Evolutionary conservation across 2,329 filamentous ascomycete species (phyloP).

Genomic region (Aspergillus tanneri): DNA sequence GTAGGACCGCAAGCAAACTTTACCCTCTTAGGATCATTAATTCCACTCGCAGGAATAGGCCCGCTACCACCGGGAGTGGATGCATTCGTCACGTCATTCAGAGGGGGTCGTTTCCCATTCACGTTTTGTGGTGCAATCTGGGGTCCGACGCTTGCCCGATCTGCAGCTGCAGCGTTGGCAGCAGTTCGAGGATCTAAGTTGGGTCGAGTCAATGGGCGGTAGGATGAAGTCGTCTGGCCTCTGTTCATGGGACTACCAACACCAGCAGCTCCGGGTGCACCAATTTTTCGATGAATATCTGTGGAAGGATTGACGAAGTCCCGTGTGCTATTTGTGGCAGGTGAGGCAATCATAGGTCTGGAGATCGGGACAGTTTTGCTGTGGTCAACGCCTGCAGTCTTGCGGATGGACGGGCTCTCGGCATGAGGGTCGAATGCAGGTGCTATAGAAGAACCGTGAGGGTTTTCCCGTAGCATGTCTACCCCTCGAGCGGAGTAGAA

Average conservation of each 20-base stretch:
- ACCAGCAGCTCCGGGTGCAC: conserved; percentile 30
- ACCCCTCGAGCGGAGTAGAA: conserved; percentile 72
- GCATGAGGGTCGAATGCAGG: conserved; percentile 70
- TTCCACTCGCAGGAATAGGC: conserved; percentile 24
- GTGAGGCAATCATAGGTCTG: conserved; percentile 43
- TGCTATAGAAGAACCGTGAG: conserved; percentile 43
- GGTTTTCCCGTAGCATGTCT: conserved; percentile 55
- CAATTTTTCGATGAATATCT: conserved; percentile 37
- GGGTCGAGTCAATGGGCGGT: conserved; percentile 47
- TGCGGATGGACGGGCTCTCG: conserved; percentile 81
- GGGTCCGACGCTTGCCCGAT: conserved; percentile 22
- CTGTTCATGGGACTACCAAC: conserved; percentile 35
- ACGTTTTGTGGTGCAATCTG: conserved; percentile 33
- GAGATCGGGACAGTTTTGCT: conserved; percentile 70
- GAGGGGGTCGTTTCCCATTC: conserved; percentile 45
- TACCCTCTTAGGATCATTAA: conserved; percentile 34
- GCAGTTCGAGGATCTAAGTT: conserved; percentile 31
- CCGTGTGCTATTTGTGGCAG: conserved; percentile 31
- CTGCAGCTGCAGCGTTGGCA: conserved; percentile 18
- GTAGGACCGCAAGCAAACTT: conserved; percentile 24
- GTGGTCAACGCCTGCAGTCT: conserved; percentile 85
- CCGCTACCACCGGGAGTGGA: conserved; percentile 21
- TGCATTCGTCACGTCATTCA: conserved; percentile 48
- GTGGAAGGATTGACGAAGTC: conserved; percentile 39
- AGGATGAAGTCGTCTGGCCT: conserved; percentile 40